Conservation (phyloP, 192 early-diverging fungal species). For the Funneliformis geosporum region DNA sequence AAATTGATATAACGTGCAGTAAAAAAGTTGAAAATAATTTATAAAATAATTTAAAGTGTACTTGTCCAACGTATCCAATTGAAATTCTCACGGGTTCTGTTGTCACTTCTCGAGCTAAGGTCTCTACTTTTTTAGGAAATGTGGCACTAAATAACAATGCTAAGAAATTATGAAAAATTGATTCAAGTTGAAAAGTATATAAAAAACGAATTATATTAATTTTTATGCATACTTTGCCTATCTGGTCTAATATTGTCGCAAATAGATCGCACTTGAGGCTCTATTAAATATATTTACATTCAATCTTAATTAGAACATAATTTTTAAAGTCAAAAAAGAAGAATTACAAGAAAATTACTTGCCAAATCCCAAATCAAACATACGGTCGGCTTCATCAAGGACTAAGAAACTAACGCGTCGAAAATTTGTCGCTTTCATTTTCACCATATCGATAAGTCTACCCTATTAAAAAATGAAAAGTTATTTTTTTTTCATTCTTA, state of each 20-base stretch:
- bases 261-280: constrained; percentile 77
- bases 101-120: constrained; percentile 69
- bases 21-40: constrained; percentile 1
- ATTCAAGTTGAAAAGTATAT: too few relatives aligned
- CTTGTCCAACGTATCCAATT: constrained; percentile 68
- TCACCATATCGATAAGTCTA: constrained; percentile 83
- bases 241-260: constrained; percentile 82
- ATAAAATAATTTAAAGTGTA: constrained; percentile 10
- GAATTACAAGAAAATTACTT: constrained; percentile 20
- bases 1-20: not conserved
- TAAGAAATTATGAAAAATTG: constrained; percentile 21
- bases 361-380: constrained; percentile 96
- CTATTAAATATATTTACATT: constrained; percentile 38
- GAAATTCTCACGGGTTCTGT: constrained; percentile 72
- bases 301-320: not conserved
- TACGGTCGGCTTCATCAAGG: constrained; percentile 95
- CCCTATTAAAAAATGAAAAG: constrained; percentile 43
- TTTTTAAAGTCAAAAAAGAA: not conserved
- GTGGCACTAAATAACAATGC: constrained; percentile 81
- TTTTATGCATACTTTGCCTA: constrained; percentile 69
- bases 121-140: constrained; percentile 71
- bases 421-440: constrained; percentile 85
- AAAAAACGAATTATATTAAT: not conserved
- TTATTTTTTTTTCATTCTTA: not conserved
- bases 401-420: constrained; percentile 82